A percentile compares a stretch with the other conserved stretches of the same genome.
Evolutionary conservation across 2,329 filamentous ascomycete genomes (phyloP).

Genomic region (Amauroascus niger): DNA sequence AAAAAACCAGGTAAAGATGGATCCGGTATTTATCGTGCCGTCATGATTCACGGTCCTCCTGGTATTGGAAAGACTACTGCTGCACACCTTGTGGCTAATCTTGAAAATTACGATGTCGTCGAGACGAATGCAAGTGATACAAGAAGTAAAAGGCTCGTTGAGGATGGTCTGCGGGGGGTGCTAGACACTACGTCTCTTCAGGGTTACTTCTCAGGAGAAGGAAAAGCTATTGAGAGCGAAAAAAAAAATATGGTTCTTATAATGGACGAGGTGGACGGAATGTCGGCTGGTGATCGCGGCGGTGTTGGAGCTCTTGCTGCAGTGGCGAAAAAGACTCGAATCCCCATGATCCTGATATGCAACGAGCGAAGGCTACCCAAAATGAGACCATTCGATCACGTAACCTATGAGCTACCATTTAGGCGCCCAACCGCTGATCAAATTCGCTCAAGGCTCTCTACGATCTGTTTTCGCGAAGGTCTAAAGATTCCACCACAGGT

Average conservation of each 20-base stretch:
- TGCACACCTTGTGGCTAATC: conserved; percentile 82
- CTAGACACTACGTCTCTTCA: conserved; percentile 87
- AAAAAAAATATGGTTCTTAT: conserved; percentile 94
- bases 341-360: conserved; percentile 95
- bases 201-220: conserved; percentile 79
- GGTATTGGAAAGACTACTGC: conserved; percentile 97
- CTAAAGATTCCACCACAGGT: conserved; percentile 74
- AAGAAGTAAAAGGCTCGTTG: conserved; percentile 90
- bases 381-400: conserved; percentile 95
- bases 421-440: conserved; percentile 81
- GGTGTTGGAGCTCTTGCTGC: conserved; percentile 90
- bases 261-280: conserved; percentile 98
- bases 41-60: conserved; percentile 89
- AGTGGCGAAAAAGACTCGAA: conserved; percentile 87
- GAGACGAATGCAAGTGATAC: conserved; percentile 95
- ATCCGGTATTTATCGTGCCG: conserved; percentile 70
- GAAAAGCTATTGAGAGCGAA: conserved; percentile 63
- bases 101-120: conserved; percentile 86
- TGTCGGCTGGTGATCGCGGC: conserved; percentile 93
- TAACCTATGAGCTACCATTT: conserved; percentile 77
- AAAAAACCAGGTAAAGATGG: conserved; percentile 75
- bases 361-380: conserved; percentile 88
- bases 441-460: conserved; percentile 85
- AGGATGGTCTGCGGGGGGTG: conserved; percentile 76
- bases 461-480: conserved; percentile 85